A percentile compares a stretch with the other conserved stretches of the same genome.
phyloP scores from a whole-genome alignment of 345 rosid species.

The Sapria himalayana region DNA sequence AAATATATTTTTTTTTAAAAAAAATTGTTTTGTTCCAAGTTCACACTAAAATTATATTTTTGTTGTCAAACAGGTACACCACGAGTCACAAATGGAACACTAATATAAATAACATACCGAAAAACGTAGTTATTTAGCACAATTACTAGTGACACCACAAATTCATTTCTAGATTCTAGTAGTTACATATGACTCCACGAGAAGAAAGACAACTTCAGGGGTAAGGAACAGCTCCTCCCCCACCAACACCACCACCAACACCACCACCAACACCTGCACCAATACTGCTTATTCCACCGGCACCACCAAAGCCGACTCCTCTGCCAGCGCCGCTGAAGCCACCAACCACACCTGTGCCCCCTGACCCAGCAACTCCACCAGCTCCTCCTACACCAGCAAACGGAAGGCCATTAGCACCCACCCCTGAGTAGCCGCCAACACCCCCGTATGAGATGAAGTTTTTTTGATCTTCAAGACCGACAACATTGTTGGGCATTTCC shows the following conservation, averaged over 20 bases:
- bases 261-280: slow-evolving; percentile 12
- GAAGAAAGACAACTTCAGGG: no score
- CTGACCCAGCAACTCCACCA: slow-evolving; percentile 28
- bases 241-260: slow-evolving; percentile 16
- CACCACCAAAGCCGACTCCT: slow-evolving; percentile 10
- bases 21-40: no score
- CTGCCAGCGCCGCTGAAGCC: slow-evolving; percentile 14
- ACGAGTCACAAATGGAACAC: no score
- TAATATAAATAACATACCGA: no score
- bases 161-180: no score
- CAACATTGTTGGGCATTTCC: slow-evolving; percentile 13
- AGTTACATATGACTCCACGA: no score
- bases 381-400: slow-evolving; percentile 30
- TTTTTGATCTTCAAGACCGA: slow-evolving; percentile 47
- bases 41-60: no score
- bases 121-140: no score
- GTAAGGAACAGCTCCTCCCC: slow-evolving; percentile 15
- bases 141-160: no score
- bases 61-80: no score
- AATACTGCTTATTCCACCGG: slow-evolving; percentile 13
- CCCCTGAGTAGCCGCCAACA: slow-evolving; percentile 31
- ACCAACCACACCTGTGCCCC: slow-evolving; percentile 14
- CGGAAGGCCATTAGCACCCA: slow-evolving; percentile 28
- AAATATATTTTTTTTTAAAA: no score
- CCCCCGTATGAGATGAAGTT: slow-evolving; percentile 51